These are phyloP conservation scores for Periconia macrospinosa DNA, from an alignment of 2,329 filamentous ascomycete genomes.

Conservation along the genomic window DNA sequence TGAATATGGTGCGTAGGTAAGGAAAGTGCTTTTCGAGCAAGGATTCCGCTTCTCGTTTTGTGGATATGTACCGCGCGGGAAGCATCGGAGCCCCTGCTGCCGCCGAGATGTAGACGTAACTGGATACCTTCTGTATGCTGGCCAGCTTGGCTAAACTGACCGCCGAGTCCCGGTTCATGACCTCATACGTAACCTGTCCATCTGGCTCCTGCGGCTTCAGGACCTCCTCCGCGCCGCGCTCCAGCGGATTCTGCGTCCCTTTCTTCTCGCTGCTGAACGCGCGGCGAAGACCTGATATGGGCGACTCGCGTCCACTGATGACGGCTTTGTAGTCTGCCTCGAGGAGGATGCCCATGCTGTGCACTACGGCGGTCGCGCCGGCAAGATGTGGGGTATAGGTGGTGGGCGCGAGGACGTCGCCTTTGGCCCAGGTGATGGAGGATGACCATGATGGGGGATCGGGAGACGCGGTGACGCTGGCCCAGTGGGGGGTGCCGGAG, in stretches of 20 bases:
- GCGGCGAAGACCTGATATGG: constrained; percentile 74
- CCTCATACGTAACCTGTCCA: constrained; percentile 87
- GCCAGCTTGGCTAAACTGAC: constrained; percentile 81
- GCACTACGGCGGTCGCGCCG: constrained; percentile 81
- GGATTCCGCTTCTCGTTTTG: constrained; percentile 87
- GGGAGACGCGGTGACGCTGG: constrained; percentile 70
- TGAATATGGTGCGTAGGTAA: constrained; percentile 75
- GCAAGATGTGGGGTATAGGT: constrained; percentile 78
- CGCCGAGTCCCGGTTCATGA: constrained; percentile 93
- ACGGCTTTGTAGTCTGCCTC: constrained; percentile 98
- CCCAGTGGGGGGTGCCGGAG: constrained; percentile 87
- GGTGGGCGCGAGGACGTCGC: constrained; percentile 80
- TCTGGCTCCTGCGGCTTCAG: constrained; percentile 68
- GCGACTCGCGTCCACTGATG: constrained; percentile 78
- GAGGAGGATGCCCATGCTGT: constrained; percentile 93
- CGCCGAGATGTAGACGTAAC: constrained; percentile 88
- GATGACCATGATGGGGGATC: constrained; percentile 78
- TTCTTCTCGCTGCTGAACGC: constrained; percentile 71
- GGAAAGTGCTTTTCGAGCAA: constrained; percentile 74
- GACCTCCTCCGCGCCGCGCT: constrained; percentile 51
- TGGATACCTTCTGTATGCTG: constrained; percentile 61
- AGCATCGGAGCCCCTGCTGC: constrained; percentile 83
- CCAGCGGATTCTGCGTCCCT: constrained; percentile 70
- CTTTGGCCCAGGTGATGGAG: constrained; percentile 83
- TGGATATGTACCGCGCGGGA: constrained; percentile 82